These are phyloP conservation scores for Coprinopsis marcescibilis DNA, from an alignment of 768 basidiomycete species.

Conservation along the genomic window DNA sequence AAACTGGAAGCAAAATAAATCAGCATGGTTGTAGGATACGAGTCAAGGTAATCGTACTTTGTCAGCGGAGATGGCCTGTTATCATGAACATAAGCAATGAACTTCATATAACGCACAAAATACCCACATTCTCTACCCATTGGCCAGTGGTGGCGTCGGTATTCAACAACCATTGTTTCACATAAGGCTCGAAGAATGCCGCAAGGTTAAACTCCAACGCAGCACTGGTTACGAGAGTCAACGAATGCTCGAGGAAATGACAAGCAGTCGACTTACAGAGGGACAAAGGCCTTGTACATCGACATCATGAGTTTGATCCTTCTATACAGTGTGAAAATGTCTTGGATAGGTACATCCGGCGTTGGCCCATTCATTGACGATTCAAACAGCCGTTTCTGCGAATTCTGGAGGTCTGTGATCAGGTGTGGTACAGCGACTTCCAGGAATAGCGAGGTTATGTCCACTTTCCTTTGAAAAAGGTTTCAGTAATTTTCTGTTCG, in stretches of 20 bases:
- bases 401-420: slow-evolving; percentile 58
- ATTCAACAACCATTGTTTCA: slow-evolving; percentile 81
- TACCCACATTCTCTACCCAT: slow-evolving; percentile 88
- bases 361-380: slow-evolving; percentile 84
- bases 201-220: slow-evolving; percentile 63
- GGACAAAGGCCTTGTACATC: slow-evolving; percentile 81
- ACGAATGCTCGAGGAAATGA: background rate
- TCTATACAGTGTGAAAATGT: slow-evolving; percentile 83
- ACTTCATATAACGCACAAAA: background rate
- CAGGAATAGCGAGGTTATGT: slow-evolving; percentile 71
- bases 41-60: slow-evolving; percentile 28
- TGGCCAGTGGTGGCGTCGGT: slow-evolving; percentile 87
- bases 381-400: slow-evolving; percentile 71
- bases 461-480: slow-evolving; percentile 72
- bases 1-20: slow-evolving; percentile 40
- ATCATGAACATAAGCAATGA: slow-evolving; percentile 1
- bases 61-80: slow-evolving; percentile 66
- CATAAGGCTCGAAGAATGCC: slow-evolving; percentile 81
- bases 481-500: too few species aligned
- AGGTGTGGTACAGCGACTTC: slow-evolving; percentile 63
- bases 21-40: slow-evolving; percentile 3
- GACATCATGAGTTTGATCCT: slow-evolving; percentile 65
- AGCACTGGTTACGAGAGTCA: slow-evolving; percentile 30
- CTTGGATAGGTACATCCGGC: slow-evolving; percentile 83
- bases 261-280: slow-evolving; percentile 47